phyloP scores from a whole-genome alignment of 441 rosid genomes.

The Erysimum cheiri region DNA sequence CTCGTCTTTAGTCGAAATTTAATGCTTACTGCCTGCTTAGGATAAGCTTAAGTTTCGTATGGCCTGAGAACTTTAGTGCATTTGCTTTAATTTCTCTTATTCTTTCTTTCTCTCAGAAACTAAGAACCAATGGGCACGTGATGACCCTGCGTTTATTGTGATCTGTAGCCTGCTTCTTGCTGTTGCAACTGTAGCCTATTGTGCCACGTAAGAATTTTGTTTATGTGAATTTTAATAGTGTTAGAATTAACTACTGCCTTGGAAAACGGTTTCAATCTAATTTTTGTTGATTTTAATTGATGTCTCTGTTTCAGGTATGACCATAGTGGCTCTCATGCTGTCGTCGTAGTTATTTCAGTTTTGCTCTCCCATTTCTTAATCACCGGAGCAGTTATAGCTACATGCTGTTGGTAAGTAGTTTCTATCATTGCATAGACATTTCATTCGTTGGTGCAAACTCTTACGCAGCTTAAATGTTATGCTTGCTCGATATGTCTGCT shows the following conservation, averaged over 20 bases:
- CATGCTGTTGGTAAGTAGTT: slow-evolving; percentile 80
- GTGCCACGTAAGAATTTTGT: slow-evolving; percentile 83
- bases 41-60: slow-evolving; percentile 14
- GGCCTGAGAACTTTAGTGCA: slow-evolving; percentile 9
- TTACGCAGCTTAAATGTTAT: neutral
- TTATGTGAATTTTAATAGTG: slow-evolving; percentile 3
- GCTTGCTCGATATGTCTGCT: slow-evolving; percentile 3
- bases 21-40: slow-evolving; percentile 11
- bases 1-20: neutral
- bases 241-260: slow-evolving; percentile 3
- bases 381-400: slow-evolving; percentile 76
- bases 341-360: slow-evolving; percentile 76
- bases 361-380: slow-evolving; percentile 78
- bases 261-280: neutral
- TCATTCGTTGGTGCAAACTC: slow-evolving; percentile 21
- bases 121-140: slow-evolving; percentile 99
- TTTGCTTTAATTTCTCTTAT: slow-evolving; percentile 18
- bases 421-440: slow-evolving; percentile 11
- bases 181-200: slow-evolving; percentile 86
- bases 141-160: slow-evolving; percentile 96
- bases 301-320: slow-evolving; percentile 71
- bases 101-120: slow-evolving; percentile 66
- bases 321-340: slow-evolving; percentile 77
- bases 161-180: slow-evolving; percentile 89
- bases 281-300: slow-evolving; percentile 5